These are phyloP conservation scores for Vaccinium macrocarpon DNA, from an alignment of 148 eudicot species.

Conservation along the genomic window DNA sequence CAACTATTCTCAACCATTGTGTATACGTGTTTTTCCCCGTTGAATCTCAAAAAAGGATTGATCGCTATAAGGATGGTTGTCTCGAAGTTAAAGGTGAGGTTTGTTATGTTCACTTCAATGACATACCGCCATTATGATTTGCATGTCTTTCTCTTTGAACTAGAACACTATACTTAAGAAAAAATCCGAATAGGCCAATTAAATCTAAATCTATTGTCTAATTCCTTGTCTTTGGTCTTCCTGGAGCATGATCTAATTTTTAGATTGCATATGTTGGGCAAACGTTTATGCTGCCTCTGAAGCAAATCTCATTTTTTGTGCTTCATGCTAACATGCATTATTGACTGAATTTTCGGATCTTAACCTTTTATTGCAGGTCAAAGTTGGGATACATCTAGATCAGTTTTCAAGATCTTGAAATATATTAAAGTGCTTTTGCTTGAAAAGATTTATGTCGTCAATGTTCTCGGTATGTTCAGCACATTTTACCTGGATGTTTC, in stretches of 20 bases:
- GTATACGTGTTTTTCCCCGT: conserved; percentile 59
- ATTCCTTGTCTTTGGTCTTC: conserved; percentile 22
- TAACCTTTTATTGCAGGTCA: conserved; percentile 34
- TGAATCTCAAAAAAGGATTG: conserved; percentile 44
- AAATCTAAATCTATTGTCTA: neutral
- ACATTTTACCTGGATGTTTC: conserved; percentile 7
- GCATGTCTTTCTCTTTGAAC: neutral
- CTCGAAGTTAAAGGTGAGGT: conserved; percentile 47
- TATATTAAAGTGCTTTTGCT: conserved; percentile 68
- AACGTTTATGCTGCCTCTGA: neutral
- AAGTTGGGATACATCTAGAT: conserved; percentile 14
- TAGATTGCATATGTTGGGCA: neutral
- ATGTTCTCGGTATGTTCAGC: conserved; percentile 72
- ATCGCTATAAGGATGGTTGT: conserved; percentile 15
- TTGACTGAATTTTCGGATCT: conserved; percentile 14
- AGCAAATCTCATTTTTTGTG: neutral
- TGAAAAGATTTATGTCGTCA: conserved; percentile 68
- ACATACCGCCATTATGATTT: neutral
- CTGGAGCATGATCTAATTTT: conserved; percentile 1
- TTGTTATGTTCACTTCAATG: conserved; percentile 25
- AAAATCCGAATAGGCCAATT: conserved; percentile 23
- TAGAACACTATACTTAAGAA: conserved; percentile 15
- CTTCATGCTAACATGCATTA: neutral
- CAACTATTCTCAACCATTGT: conserved; percentile 20
- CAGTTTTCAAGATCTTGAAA: conserved; percentile 40